phyloP scores from a whole-genome alignment of 2,329 filamentous ascomycete species.

The Aspergillus niger region DNA sequence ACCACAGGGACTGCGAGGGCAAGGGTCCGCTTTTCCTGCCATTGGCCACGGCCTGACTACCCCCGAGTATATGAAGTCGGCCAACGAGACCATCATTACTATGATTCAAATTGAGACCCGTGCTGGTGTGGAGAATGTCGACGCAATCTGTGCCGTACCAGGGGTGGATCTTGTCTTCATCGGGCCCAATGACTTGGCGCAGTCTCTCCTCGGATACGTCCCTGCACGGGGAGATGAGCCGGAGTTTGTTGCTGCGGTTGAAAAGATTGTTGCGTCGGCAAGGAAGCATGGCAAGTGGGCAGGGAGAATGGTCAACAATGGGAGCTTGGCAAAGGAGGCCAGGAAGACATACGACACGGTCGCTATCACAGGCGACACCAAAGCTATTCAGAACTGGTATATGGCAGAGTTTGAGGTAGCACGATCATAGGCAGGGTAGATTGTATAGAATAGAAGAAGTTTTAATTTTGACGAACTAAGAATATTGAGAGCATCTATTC shows the following conservation, averaged over 20 bases:
- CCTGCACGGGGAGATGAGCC: constrained; percentile 57
- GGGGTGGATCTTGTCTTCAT: constrained; percentile 30
- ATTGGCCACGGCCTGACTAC: constrained; percentile 34
- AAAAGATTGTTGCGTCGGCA: constrained; percentile 59
- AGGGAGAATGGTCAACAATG: constrained; percentile 55
- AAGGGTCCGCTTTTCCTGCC: constrained; percentile 29
- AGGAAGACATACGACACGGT: constrained; percentile 47
- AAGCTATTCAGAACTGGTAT: constrained; percentile 56
- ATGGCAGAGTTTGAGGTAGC: constrained; percentile 45
- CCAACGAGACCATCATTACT: constrained; percentile 36
- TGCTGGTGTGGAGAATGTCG: constrained; percentile 42
- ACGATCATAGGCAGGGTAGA: constrained; percentile 29
- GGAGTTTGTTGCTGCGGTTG: constrained; percentile 62
- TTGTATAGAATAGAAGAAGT: too few species aligned
- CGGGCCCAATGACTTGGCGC: constrained; percentile 28
- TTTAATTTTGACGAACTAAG: too few species aligned
- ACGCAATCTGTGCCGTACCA: constrained; percentile 40
- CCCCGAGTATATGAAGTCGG: constrained; percentile 34
- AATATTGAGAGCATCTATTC: too few species aligned
- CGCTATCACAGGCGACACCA: constrained; percentile 50
- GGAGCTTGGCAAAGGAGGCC: constrained; percentile 44
- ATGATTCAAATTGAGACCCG: constrained; percentile 44
- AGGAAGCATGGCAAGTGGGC: constrained; percentile 66
- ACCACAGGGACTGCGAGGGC: constrained; percentile 29
- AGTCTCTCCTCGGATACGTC: constrained; percentile 60